Percentiles rank a stretch among this genome's conserved stretches.
phyloP scores from a whole-genome alignment of 192 early-diverging fungal species.

The Coemansia sp. region DNA sequence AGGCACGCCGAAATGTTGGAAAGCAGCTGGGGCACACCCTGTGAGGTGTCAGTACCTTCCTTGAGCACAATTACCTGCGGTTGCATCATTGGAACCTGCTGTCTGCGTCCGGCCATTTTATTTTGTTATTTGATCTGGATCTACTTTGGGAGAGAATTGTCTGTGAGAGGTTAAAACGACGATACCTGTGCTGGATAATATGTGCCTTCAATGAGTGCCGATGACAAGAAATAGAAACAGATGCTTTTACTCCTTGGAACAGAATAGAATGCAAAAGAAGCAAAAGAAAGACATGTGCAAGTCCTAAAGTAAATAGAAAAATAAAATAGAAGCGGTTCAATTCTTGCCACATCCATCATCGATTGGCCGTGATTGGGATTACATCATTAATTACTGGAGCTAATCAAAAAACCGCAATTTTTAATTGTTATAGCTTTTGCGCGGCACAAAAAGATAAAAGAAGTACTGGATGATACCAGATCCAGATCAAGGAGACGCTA shows the following conservation, averaged over 20 bases:
- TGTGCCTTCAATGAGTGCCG: no score
- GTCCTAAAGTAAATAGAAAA: not conserved
- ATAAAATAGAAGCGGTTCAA: not conserved
- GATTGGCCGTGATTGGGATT: no score
- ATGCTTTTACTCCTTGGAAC: not conserved
- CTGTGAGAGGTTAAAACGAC: no score
- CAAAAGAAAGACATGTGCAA: not conserved
- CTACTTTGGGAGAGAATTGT: not conserved
- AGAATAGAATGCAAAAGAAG: not conserved
- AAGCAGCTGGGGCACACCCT: constrained; percentile 95
- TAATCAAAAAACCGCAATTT: no score
- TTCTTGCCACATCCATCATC: no score
- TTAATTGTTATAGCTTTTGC: no score
- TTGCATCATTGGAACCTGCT: constrained; percentile 67
- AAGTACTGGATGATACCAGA: not conserved
- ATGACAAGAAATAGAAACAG: not conserved
- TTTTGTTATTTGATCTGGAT: not conserved
- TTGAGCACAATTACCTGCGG: constrained; percentile 99
- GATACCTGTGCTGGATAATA: no score
- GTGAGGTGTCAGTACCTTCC: constrained; percentile 98
- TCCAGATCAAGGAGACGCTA: not conserved
- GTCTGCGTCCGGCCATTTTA: constrained; percentile 49
- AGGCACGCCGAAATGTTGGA: constrained; percentile 97
- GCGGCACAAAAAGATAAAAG: no score
- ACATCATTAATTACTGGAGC: no score